Base-by-base conservation (phyloP, 805 yeast genomes). In the Clavispora vitiphila region DNA sequence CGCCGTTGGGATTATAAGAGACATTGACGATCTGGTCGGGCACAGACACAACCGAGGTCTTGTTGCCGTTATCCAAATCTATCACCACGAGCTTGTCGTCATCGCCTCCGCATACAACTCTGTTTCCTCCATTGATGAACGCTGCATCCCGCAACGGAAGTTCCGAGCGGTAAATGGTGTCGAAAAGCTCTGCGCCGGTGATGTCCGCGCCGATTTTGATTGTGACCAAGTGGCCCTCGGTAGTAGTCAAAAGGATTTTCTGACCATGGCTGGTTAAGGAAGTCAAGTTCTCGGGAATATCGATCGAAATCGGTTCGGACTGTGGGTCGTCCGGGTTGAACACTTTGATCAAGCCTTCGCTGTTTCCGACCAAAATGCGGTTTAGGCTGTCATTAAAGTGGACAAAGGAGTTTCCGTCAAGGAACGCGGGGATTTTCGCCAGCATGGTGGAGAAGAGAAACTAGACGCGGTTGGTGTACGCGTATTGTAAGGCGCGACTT, bases 21-120 rank as follows among this genome's bases (percentile, higher is more conserved):
- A 83, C 44, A 15, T 76, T 72, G 15, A 76, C 69, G 3, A 81
- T 61, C 57, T 80, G 85, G 41, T 82, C 88, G 0, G 75, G 69
- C 0, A 69, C 58, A 31, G 58, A 62, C 27, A 70, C 58, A 25
- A 57, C 64, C 11, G 59, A 55, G 12, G 61, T 57, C 11, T 41
- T 35, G 27, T 64, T 65, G 11, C 64, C 63, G 18, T 54, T 53
- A 27, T 71, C 49, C 19, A 50, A 35, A 39, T 75, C 78, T 1
- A 80, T 57, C 3, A 83, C 54, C 2, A 68, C 64, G 32, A 84
- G 59, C 41, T 78, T 78, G 34, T 75, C 72, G 47, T 79, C 84
- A 48, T 83, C 86, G 30, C 91, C 90, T 20, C 83, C 89, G 44
- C 79, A 72, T 1, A 80, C 66, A 1, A 72, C 65, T 55, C 77